Evolutionary conservation across 495 filamentous ascomycete genomes (phyloP), one percentile per base, ranked within the genome.

Genomic region (Penicillium malachiteum): DNA sequence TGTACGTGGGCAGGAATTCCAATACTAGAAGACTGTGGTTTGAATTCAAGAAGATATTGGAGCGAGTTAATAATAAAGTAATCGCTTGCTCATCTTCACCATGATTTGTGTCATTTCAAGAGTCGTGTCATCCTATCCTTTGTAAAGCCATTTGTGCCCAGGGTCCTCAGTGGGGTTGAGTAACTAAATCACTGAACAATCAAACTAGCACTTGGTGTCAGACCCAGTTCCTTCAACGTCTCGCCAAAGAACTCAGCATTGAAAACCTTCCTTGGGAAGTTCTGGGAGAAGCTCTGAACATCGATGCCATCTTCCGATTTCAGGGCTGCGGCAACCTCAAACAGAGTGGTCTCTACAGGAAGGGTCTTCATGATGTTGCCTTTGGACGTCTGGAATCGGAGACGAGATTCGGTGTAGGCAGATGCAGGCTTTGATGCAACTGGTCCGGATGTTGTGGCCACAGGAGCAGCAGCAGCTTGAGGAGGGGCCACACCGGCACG

Each of bases 181-280:
- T 4, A 12, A 7, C 31, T 30, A 21, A 43, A 60, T 72, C 51
- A 79, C 62, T 86, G 82, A 38, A 94, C 83, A 57, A 96, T 83
- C 53, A 99, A 76, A 52, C 87, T 91, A 50, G 92, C 92, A 59
- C 90, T 96, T 9, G 94, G 94, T 11, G 90, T 86, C 55, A 97
- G 73, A 11, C 91, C 91, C 21, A 95, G 88, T 68, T 99, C 95
- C 73, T 94, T 94, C 56, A 99, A 70, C 13, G 92, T 91, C 78
- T 91, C 86, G 8, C 89, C 88, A 66, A 96, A 96, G 68, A 94
- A 96, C 5, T 90, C 76, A 21, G 77, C 71, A 38, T 88, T 81
- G 57, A 87, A 99, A 0, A 86, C 79, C 75, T 97, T 97, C 65
- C 80, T 84, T 6, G 94, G 94, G 66, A 92, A 97, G 26, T 84